A percentile compares a stretch with the other conserved stretches of the same genome.
Evolutionary conservation across 106 monocot species (phyloP).

Genomic region (Dactylorhiza incarnata): DNA sequence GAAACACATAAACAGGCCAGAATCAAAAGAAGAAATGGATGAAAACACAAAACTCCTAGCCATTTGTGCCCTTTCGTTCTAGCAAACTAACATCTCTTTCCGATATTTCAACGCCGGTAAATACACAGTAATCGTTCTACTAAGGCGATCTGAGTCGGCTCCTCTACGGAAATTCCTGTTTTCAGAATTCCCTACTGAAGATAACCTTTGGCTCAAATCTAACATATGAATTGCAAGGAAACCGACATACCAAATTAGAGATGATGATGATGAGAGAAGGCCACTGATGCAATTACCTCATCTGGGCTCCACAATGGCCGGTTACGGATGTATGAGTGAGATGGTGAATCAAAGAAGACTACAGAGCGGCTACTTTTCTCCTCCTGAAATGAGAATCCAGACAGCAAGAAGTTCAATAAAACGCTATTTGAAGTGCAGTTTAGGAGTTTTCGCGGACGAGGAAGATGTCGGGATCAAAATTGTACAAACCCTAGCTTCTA

Average conservation of each 20-base stretch:
- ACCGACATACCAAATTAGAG: neutral
- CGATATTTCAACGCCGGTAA: neutral
- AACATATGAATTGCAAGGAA: neutral
- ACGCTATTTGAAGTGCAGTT: neutral
- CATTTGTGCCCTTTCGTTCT: neutral
- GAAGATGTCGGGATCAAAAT: neutral
- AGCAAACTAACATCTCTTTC: neutral
- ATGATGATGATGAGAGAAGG: neutral
- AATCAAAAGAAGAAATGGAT: neutral
- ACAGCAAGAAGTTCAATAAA: neutral
- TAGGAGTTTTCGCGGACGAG: neutral
- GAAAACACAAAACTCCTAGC: neutral
- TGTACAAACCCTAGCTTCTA: constrained; percentile 10
- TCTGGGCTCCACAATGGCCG: neutral
- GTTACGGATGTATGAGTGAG: constrained; percentile 4
- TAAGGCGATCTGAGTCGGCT: neutral
- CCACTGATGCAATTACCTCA: neutral
- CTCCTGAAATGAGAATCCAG: constrained; percentile 1
- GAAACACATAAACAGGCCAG: neutral
- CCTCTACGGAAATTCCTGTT: neutral
- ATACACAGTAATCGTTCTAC: neutral
- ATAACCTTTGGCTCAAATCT: neutral
- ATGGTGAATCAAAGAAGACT: constrained; percentile 3
- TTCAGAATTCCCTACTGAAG: neutral
- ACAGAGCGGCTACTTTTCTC: constrained; percentile 1